Conservation (phyloP, 768 basidiomycete species). For the Boletus bicolor region DNA sequence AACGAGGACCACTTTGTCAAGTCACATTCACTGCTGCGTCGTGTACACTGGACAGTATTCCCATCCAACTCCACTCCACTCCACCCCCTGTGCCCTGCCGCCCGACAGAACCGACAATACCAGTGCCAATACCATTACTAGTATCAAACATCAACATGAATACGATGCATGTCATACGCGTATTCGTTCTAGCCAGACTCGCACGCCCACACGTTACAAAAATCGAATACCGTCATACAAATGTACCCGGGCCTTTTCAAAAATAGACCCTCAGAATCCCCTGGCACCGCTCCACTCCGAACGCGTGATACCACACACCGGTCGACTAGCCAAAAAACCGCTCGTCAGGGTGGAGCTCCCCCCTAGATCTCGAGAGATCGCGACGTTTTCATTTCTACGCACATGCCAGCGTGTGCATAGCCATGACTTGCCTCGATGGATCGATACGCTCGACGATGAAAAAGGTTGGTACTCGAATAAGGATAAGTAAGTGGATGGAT, state of each 20-base stretch:
- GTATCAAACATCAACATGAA: not conserved
- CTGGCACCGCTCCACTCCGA: not conserved
- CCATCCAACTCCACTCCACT: not conserved
- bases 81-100: not conserved
- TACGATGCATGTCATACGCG: not conserved
- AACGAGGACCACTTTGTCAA: not conserved
- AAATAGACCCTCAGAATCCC: not conserved
- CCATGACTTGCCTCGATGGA: not conserved
- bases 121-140: not conserved
- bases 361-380: not conserved
- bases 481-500: not conserved
- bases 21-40: not conserved
- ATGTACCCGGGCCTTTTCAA: not conserved
- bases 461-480: not conserved
- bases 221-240: not conserved
- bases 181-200: not conserved
- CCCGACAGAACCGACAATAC: not conserved
- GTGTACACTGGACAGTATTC: not conserved
- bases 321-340: not conserved
- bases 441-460: not conserved
- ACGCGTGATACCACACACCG: not conserved
- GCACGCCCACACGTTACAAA: not conserved
- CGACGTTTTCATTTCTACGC: not conserved
- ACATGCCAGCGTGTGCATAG: not conserved
- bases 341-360: not conserved